phyloP scores from a whole-genome alignment of 257 asterid genomes.

The Salvia hispanica region DNA sequence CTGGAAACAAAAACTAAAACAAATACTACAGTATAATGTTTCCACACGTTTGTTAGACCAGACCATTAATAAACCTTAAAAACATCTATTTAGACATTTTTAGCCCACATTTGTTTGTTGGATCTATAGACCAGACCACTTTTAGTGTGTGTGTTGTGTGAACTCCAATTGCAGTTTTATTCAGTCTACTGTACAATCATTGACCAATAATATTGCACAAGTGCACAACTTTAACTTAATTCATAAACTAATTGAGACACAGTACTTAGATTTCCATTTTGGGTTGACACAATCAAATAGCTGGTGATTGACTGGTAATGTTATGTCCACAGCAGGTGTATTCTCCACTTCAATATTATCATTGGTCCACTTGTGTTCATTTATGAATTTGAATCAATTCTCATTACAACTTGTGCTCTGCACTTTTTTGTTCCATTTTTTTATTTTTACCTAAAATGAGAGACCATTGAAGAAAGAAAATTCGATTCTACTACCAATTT shows the following conservation, averaged over 20 bases:
- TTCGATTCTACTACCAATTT: no score
- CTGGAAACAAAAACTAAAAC: background rate
- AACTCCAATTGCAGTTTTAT: conserved; percentile 28
- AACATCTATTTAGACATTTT: background rate
- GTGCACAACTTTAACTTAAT: conserved; percentile 28
- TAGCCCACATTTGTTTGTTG: conserved; percentile 22
- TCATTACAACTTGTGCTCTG: no score
- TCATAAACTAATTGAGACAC: background rate
- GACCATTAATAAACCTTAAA: background rate
- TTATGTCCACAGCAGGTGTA: background rate
- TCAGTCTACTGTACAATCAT: conserved; percentile 27
- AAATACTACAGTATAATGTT: background rate
- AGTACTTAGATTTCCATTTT: background rate
- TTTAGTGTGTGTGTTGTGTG: conserved; percentile 2
- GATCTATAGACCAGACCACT: conserved; percentile 30
- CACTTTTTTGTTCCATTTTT: no score
- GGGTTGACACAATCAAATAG: background rate
- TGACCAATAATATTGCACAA: conserved; percentile 19
- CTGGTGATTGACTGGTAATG: background rate
- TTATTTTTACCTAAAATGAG: no score
- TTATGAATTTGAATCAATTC: no score
- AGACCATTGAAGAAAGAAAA: no score
- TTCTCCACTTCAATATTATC: no score
- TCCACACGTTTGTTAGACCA: conserved; percentile 33
- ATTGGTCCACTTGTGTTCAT: no score